Evolutionary conservation across 2,329 filamentous ascomycete species (phyloP), one percentile per base, ranked within the genome.

Genomic region (Orbilia ellipsospora): DNA sequence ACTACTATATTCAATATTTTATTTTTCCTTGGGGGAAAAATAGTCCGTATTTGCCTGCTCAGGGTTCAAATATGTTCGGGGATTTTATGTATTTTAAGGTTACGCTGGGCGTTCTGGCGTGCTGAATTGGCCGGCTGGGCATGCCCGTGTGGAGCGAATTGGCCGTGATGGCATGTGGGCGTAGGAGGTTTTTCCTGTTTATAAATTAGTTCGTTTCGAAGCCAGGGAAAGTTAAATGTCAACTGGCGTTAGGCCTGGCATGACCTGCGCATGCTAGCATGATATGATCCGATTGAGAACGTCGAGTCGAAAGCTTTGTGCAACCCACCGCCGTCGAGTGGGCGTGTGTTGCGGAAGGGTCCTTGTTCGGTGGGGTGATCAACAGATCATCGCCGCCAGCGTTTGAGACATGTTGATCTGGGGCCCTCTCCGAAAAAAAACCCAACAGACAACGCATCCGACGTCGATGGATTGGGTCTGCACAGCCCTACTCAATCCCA

Each of bases 401-500:
- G 48, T 52, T 52, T 52, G 48, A 52, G 44, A 48, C 44, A 48
- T n/a, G 16, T 15, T 18, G 44, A 48, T 36, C 31, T 23, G 31
- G 5, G 5, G 31, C 13, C 13, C 44, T n/a, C 44, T n/a, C 16
- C 3, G 1, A 18, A 48, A 48, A 18, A 52, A 48, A n/a, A 18
- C 48, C 16, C 48, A 52, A 52, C 48, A 52, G 2, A 52, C 48
- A 52, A 52, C 48, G 18, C 48, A 52, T 52, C 48, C 48, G 48
- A 52, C 48, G 44, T 48, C 44, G 44, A 48, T 13, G 48, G n/a
- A 52, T 52, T 52, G 48, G 48, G 48, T 23, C 44, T 48, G 44
- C 44, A 18, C 44, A 48, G 44, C 44, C 44, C 44, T 48, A 48
- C 13, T 15, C 7, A 10, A 48, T 48, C 44, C 6, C 44, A 48